Base-by-base conservation (phyloP, 148 eudicot species). In the Rhododendron ovatum region DNA sequence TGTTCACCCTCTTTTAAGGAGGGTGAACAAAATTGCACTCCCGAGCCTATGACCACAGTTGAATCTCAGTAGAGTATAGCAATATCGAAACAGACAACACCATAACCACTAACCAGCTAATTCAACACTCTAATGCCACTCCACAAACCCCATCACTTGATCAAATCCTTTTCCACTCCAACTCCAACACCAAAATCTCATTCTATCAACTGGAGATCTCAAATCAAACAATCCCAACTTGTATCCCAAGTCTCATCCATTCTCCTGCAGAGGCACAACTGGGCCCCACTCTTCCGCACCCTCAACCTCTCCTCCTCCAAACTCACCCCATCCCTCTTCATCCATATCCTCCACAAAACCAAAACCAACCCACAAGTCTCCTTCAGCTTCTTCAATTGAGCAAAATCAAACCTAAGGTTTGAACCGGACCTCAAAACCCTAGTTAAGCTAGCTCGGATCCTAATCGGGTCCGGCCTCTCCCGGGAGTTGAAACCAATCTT, bases 361-460 rank as follows among this genome's bases (percentile, higher is more conserved):
- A 94, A 91, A 86, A 15, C 88, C 83, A 85, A 91, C 89, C 98
- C 98, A 15, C 88, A 88, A 88, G 84, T 89, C 65, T 93, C 95
- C 39, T 90, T 93, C 81, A 22, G 78, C 86, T 97, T 95, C 93
- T 95, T 94, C 93, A 89, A 91, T 35, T 95, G 94, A 94, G 94
- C 93, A n/a, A 91, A 88, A 84, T 76, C 89, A 79, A 90, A 88
- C 87, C 86, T 93, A 88, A 89, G 89, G 84, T 94, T 97, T 57
- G 79, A 91, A 84, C 95, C 98, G 1, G 94, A 93, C 84, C 82
- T 93, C 75, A 84, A 88, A 89, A 86, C 90, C 89, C 91, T 88
- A 41, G 87, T 86, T 86, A 89, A 81, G 45, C 28, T 94, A 33
- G 41, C 83, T 76, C 89, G 84, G 26, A 86, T 93, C 61, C 83